Base-by-base conservation (phyloP, 108 stramenopile species). In the Cylindrotheca closterium region DNA sequence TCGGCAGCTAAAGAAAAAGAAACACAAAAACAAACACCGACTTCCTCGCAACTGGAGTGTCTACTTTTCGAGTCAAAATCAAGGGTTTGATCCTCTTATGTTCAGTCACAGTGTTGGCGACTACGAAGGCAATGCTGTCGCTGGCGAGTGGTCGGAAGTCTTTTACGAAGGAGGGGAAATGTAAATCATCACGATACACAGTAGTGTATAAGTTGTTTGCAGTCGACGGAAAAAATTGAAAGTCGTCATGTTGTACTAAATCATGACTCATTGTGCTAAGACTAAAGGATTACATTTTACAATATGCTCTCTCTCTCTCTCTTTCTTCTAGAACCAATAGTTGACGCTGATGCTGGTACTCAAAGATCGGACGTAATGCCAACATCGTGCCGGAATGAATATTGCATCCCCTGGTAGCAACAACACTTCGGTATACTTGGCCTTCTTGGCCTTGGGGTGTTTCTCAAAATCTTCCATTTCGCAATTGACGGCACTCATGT, bases 361-460 rank as follows among this genome's bases (percentile, higher is more conserved):
- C 31, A 85, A 63, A 17, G 79, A 71, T 10, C 80, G 68, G 1
- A 89, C 82, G 55, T 85, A 85, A 49, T 85, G 84, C 88, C 88
- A 89, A 28, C 30, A 23, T 1, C 82, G 66, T 22, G 76, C 58
- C 27, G 88, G 84, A 69, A 89, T 83, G 64, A 75, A 84, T 55
- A 89, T 68, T 17, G 58, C 65, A 72, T 89, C 88, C 4, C 88
- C 88, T 57, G 88, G 88, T 10, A 64, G 33, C 52, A 78, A 58
- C 25, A 84, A 0, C 1, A 79, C 78, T 67, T 84, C 83, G 18
- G 22, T 30, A 46, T 61, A 84, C 5, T 68, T 50, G 29, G 60
- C 66, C 17, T 75, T 66, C 47, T 60, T 53, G 10, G 80, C 75
- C 26, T 66, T 47, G 12, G 80, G 78, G 45, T 81, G 78, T 17